phyloP scores from a whole-genome alignment of 176 grass and related monocot genomes.

The Cenchrus fungigraminus region DNA sequence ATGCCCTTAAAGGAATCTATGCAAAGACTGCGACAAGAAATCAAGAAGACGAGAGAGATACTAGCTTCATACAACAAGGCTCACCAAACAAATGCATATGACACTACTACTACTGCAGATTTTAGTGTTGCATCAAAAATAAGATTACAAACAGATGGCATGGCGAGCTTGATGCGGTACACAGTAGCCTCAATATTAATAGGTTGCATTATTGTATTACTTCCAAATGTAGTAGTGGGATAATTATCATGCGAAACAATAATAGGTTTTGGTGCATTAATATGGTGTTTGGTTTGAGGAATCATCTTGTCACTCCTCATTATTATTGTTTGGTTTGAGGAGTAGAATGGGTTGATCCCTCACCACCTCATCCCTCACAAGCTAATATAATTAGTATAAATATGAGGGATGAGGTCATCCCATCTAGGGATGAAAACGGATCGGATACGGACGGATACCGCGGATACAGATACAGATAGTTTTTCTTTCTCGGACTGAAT shows the following conservation, averaged over 20 bases:
- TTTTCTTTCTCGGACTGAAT: too few relatives aligned
- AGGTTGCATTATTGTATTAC: background rate
- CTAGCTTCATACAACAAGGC: background rate
- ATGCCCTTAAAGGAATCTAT: background rate
- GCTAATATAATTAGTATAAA: too few relatives aligned
- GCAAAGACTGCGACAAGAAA: background rate
- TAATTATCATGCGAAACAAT: background rate
- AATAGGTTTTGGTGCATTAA: too few relatives aligned
- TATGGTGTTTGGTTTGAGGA: too few relatives aligned
- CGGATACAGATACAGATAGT: too few relatives aligned
- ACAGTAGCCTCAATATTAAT: background rate
- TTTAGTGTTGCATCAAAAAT: background rate
- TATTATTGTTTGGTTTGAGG: too few relatives aligned
- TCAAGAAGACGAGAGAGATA: background rate
- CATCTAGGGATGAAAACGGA: too few relatives aligned
- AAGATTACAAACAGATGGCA: background rate
- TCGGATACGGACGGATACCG: too few relatives aligned
- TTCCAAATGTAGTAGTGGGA: background rate
- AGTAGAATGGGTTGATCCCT: too few relatives aligned
- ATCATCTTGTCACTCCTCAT: too few relatives aligned
- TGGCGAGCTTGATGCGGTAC: background rate
- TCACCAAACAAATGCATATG: background rate
- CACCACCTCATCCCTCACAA: too few relatives aligned
- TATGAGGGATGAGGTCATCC: too few relatives aligned
- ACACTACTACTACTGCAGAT: background rate